Base-by-base conservation (phyloP, 2,329 filamentous ascomycete species). In the Pseudogymnoascus sp. region DNA sequence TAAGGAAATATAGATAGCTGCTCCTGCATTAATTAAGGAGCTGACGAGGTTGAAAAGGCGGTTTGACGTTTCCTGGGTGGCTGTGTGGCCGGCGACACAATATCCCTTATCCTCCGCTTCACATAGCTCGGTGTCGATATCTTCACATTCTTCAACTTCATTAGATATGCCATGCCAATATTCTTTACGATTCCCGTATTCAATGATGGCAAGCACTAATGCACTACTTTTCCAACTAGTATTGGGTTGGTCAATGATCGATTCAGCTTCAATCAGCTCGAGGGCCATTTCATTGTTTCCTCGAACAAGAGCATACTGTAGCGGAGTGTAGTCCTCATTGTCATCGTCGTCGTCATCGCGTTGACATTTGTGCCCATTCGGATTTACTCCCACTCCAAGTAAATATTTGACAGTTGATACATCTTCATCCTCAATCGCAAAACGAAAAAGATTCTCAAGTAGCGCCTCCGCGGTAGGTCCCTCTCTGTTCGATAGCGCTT, bases 391-490 rank as follows among this genome's bases (percentile, higher is more conserved):
- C 13, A 60, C 46, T 6, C 35, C 19, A 19, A 64, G 60, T 56
- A 65, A 29, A 44, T 59, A 19, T n/a, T 64, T 65, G 35, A 62
- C 40, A 31, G 62, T 65, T 44, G 29, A 19, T 59, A 59, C 19
- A 64, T 65, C 59, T 35, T 62, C 44, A 31, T 59, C 62, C 15
- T 65, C 46, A 29, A 65, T 44, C 23, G 64, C 56, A 62, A 64
- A 38, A 4, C 56, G 21, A 64, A 65, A 64, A 2, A 65, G 31
- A 56, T 64, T 62, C 19, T 65, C 64, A 17, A 37, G 2, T 21
- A 65, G 59, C 4, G 62, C 44, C 35, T 65, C 62, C 4, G 59
- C 35, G 11, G 64, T 64, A 26, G 64, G 62, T 29, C 59, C 64
- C 50, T 60, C 44, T n/a, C 60, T 40, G 19, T 59, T 59, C 10